Percentiles rank a stretch among this genome's conserved stretches.
Evolutionary conservation across 441 rosid species (phyloP).

Genomic region (Pelargonium cotyledonis): DNA sequence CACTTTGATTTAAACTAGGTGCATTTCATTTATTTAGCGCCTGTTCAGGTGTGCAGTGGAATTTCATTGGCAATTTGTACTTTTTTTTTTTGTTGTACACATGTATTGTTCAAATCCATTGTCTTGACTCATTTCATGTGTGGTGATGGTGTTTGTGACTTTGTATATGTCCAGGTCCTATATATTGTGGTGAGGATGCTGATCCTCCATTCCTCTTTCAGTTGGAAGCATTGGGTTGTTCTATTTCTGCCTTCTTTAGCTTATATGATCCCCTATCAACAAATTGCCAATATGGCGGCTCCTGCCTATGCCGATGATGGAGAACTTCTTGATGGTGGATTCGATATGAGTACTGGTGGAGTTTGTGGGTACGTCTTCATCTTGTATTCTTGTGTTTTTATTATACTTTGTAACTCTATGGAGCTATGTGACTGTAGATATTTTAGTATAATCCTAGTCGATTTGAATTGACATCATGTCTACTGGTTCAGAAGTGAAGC

Average conservation of each 20-base stretch:
- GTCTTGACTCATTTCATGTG: too few species aligned
- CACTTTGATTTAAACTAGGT: too few species aligned
- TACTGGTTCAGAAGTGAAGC: not conserved
- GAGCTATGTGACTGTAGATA: slow-evolving; percentile 1
- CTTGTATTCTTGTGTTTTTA: slow-evolving; percentile 2
- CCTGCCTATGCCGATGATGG: slow-evolving; percentile 63
- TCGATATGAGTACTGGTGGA: slow-evolving; percentile 79
- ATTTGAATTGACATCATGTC: not conserved
- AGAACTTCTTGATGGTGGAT: slow-evolving; percentile 84
- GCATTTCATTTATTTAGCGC: too few species aligned
- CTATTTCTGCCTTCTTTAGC: slow-evolving; percentile 55
- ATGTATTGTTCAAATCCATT: too few species aligned
- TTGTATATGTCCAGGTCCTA: slow-evolving; percentile 39
- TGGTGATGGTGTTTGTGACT: too few species aligned
- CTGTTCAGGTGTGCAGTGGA: too few species aligned
- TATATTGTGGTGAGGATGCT: slow-evolving; percentile 60
- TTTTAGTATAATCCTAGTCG: not conserved
- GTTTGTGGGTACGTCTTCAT: slow-evolving; percentile 68
- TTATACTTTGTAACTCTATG: slow-evolving; percentile 6
- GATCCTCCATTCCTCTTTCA: slow-evolving; percentile 52
- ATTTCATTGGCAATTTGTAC: too few species aligned
- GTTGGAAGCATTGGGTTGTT: slow-evolving; percentile 80
- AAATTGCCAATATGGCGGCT: slow-evolving; percentile 66
- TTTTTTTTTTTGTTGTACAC: too few species aligned
- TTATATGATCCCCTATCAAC: slow-evolving; percentile 60